Evolutionary conservation across 202 grass and related monocot species (phyloP), one percentile per base, ranked within the genome.

Genomic region (Dendrocalamus latiflorus): DNA sequence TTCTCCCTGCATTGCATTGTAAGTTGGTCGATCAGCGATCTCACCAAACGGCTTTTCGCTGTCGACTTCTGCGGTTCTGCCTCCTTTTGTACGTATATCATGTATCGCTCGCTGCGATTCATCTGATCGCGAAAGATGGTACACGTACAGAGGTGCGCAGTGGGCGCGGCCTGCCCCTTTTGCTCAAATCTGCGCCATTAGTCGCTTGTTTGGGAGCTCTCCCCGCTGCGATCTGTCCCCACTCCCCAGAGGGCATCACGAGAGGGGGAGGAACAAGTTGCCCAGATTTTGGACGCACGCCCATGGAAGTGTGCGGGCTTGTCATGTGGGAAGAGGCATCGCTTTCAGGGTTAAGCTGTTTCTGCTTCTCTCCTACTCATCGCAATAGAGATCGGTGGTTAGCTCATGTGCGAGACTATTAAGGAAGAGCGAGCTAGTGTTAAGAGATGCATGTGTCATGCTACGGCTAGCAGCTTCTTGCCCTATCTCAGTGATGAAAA

Each of bases 231-330:
- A 71, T 51, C 82, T 90, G 88, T 81, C 84, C 72, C 72, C 78
- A 63, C 83, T 81, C 84, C 72, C 72, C 78, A 63, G 79, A 6
- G 60, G 64, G 53, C 61, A 85, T 94, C 92, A 94, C 92, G 92
- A 77, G 92, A 85, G 62, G 48, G 65, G 75, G 77, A 76, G 88
- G 80, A 81, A 90, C 77, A 87, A 94, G 69, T 81, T 84, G 81
- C 92, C 68, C 89, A 85, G 83, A 75, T 74, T 90, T 94, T 90
- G 88, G 92, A 68, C 9, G 72, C 57, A 55, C 77, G 34, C 90
- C 38, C 3, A 9, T 94, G 89, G 86, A 87, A 70, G 50, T 42
- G 71, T 60, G 75, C 82, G 83, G 65, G 39, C 64, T 86, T 86
- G 75, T 87, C 87, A 78, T 88, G 28, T 51, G 55, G 68, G 84